phyloP scores from a whole-genome alignment of 805 yeast species.

The Wickerhamomyces alni region DNA sequence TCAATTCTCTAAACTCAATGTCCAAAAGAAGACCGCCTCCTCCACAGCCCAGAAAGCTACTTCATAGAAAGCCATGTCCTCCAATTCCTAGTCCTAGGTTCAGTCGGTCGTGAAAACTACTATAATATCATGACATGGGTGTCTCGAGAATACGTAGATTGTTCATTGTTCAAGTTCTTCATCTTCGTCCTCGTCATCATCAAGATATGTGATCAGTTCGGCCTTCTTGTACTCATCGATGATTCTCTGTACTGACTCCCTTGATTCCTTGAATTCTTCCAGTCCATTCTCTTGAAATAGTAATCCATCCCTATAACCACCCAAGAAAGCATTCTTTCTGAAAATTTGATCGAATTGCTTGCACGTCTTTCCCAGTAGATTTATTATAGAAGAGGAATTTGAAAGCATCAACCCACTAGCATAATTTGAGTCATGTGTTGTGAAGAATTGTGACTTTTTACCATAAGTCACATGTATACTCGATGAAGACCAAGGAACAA shows the following conservation, averaged over 20 bases:
- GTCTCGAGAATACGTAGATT: no score
- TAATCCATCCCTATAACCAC: slow-evolving; percentile 52
- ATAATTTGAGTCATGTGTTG: slow-evolving; percentile 30
- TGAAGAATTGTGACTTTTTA: slow-evolving; percentile 54
- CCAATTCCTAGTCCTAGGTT: slow-evolving; percentile 32
- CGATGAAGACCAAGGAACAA: slow-evolving; percentile 83
- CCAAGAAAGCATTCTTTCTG: slow-evolving; percentile 76
- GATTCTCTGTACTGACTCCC: slow-evolving; percentile 67
- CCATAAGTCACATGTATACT: slow-evolving; percentile 76
- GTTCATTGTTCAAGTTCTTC: slow-evolving; percentile 9
- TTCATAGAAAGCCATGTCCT: slow-evolving; percentile 14
- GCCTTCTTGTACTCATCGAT: slow-evolving; percentile 77
- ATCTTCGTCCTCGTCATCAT: slow-evolving; percentile 34
- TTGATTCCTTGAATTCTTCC: slow-evolving; percentile 70
- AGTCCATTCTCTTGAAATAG: slow-evolving; percentile 31
- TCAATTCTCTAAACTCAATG: slow-evolving; percentile 28
- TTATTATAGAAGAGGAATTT: slow-evolving; percentile 71
- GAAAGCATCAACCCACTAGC: slow-evolving; percentile 81
- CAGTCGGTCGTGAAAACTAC: no score
- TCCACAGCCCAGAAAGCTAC: slow-evolving; percentile 28
- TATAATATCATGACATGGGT: no score
- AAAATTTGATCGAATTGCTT: slow-evolving; percentile 77
- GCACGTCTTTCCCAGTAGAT: slow-evolving; percentile 59
- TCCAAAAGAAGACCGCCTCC: slow-evolving; percentile 31
- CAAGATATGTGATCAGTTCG: slow-evolving; percentile 43